Evolutionary conservation across 768 basidiomycete species (phyloP), one percentile per base, ranked within the genome.

Genomic region (Rhodotorula diobovata): DNA sequence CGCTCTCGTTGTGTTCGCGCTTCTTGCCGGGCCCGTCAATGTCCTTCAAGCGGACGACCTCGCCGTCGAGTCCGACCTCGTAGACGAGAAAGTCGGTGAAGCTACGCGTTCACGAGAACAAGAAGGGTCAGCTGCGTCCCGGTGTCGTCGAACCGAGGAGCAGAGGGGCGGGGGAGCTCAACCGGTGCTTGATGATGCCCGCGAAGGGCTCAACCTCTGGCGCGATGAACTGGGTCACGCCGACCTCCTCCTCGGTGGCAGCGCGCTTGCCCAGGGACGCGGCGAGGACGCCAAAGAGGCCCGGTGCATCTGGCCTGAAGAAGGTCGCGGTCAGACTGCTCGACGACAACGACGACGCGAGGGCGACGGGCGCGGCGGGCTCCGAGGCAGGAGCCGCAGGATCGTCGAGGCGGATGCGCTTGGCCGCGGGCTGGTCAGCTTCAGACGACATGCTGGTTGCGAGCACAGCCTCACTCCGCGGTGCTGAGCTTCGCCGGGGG

Each of bases 101-200:
- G 77, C 94, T 74, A 59, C 30, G 6, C 18, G 41, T 39, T 39
- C 39, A 18, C 12, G 41, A 43, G 39, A 15, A 41, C 45, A 11
- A 15, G 35, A 23, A 43, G 4, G 15, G 28, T 46, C 21, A 66
- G 55, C 58, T 28, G 0, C 32, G 35, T 61, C 45, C 61, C 67
- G 30, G n/a, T 48, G 30, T n/a, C n/a, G 54, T 58, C 61, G 45
- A 61, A 12, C n/a, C 20, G 39, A 23, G 41, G 53, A 30, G 21
- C 28, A 30, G 4, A 34, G 18, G 30, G 46, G 9, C 39, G 39
- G 18, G 41, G 41, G 41, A 48, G 14, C 78, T 85, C 71, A 68
- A 93, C 94, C 95, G 85, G 82, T 98, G 95, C 81, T 98, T 98
- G 80, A 98, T 97, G 77, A 98, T 95, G 10, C 91, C 95, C 62